These are phyloP conservation scores for Nematocida major DNA, from an alignment of 371 early-diverging fungal genomes.

Conservation along the genomic window DNA sequence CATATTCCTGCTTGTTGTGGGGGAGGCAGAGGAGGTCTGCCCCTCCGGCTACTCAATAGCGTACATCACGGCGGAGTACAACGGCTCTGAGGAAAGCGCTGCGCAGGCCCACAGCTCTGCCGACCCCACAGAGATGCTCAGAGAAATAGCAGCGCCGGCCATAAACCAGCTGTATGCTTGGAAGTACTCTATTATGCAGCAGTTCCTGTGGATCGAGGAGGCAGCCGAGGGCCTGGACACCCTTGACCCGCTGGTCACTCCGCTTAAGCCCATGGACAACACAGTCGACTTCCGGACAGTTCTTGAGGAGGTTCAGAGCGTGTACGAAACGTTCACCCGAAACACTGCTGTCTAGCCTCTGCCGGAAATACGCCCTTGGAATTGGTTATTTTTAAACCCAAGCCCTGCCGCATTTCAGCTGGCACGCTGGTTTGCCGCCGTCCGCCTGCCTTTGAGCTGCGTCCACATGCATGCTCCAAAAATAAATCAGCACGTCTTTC, in stretches of 20 bases:
- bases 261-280: conserved; percentile 44
- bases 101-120: background rate
- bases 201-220: conserved; percentile 26
- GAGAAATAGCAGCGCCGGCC: conserved; percentile 7
- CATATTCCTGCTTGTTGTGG: conserved; percentile 63
- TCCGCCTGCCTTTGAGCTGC: too few relatives aligned
- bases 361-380: too few relatives aligned
- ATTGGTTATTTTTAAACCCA: too few relatives aligned
- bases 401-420: too few relatives aligned
- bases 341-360: background rate
- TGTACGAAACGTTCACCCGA: background rate
- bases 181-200: conserved; percentile 34
- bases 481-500: too few relatives aligned
- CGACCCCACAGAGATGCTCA: background rate
- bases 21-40: conserved; percentile 55
- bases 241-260: background rate
- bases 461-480: too few relatives aligned
- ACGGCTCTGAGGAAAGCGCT: conserved; percentile 15
- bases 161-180: conserved; percentile 3
- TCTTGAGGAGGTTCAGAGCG: conserved; percentile 11
- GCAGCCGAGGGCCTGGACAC: background rate
- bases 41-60: conserved; percentile 63
- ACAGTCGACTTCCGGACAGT: conserved; percentile 47
- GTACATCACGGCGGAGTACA: conserved; percentile 62
- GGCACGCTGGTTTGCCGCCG: too few relatives aligned